Conservation (phyloP, 371 early-diverging fungal genomes). For the Mortierella sp. region DNA sequence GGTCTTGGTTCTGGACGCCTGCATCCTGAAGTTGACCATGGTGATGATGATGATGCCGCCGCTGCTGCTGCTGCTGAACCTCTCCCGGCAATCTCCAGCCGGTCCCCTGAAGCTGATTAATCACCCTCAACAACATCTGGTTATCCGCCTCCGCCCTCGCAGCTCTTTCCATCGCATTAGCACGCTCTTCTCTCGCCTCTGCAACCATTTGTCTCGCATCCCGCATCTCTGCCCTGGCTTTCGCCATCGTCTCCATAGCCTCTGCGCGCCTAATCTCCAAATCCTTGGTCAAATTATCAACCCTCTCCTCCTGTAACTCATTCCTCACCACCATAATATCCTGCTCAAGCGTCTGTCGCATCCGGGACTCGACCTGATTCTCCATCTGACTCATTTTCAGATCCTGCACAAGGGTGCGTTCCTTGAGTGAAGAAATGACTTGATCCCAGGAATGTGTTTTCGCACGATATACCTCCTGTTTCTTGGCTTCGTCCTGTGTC, state of each 20-base stretch:
- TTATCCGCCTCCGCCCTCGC: constrained; percentile 8
- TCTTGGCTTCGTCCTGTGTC: background rate
- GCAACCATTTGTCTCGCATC: constrained; percentile 4
- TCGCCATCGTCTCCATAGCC: background rate
- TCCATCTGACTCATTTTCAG: constrained; percentile 8
- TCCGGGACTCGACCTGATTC: background rate
- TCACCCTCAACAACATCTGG: constrained; percentile 6
- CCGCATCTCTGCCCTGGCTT: background rate
- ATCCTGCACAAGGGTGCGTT: background rate
- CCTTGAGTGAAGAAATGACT: background rate
- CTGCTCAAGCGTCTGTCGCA: background rate
- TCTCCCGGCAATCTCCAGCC: background rate
- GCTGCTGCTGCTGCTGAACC: background rate
- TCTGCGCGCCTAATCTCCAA: constrained; percentile 3
- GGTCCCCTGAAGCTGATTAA: constrained; percentile 4
- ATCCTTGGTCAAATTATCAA: background rate
- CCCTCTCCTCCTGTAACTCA: background rate
- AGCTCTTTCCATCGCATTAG: constrained; percentile 1
- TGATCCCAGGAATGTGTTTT: background rate
- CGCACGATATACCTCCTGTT: background rate
- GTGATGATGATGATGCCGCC: background rate
- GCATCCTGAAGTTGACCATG: background rate
- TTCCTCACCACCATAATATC: background rate
- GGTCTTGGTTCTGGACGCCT: background rate
- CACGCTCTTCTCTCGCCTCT: constrained; percentile 3